Conservation (phyloP, 2,329 filamentous ascomycete genomes). For the Penicillium fuscoglaucum region DNA sequence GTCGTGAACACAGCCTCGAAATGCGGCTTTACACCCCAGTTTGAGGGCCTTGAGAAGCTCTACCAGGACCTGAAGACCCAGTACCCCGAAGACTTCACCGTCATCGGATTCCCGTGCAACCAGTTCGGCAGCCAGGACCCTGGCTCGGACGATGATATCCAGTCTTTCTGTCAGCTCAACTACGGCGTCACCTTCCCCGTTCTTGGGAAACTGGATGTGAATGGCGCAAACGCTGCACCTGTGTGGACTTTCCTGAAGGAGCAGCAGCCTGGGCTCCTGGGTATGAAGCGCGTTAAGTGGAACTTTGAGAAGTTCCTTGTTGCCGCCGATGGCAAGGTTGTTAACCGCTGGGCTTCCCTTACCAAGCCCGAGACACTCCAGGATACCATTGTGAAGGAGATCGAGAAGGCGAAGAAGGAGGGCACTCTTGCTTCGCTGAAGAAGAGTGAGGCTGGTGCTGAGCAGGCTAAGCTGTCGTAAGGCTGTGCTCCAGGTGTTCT, state of each 20-base stretch:
- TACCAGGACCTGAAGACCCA: conserved; percentile 74
- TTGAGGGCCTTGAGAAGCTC: conserved; percentile 82
- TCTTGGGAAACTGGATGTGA: conserved; percentile 89
- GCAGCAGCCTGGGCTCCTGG: conserved; percentile 77
- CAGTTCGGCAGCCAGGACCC: conserved; percentile 93
- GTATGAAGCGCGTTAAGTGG: conserved; percentile 93
- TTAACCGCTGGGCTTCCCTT: conserved; percentile 80
- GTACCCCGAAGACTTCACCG: conserved; percentile 73
- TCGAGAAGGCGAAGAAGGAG: conserved; percentile 56
- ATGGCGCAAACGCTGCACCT: conserved; percentile 77
- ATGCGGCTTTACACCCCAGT: conserved; percentile 98
- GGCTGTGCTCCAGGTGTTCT: background rate
- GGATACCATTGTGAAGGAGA: conserved; percentile 71
- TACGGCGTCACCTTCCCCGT: conserved; percentile 93
- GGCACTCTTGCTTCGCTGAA: conserved; percentile 30
- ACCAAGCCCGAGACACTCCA: conserved; percentile 83
- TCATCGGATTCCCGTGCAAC: conserved; percentile 98
- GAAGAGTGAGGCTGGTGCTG: conserved; percentile 18
- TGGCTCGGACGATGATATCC: conserved; percentile 76
- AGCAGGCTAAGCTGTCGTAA: conserved; percentile 27
- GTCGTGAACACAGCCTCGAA: conserved; percentile 98
- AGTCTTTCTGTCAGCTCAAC: conserved; percentile 85
- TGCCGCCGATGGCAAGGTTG: conserved; percentile 80
- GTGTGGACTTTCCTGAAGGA: conserved; percentile 74
- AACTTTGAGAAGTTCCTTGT: conserved; percentile 99